A percentile compares a stretch with the other conserved stretches of the same genome.
Conservation (phyloP, 2,329 filamentous ascomycete genomes). For the Nemania bipapillata region DNA sequence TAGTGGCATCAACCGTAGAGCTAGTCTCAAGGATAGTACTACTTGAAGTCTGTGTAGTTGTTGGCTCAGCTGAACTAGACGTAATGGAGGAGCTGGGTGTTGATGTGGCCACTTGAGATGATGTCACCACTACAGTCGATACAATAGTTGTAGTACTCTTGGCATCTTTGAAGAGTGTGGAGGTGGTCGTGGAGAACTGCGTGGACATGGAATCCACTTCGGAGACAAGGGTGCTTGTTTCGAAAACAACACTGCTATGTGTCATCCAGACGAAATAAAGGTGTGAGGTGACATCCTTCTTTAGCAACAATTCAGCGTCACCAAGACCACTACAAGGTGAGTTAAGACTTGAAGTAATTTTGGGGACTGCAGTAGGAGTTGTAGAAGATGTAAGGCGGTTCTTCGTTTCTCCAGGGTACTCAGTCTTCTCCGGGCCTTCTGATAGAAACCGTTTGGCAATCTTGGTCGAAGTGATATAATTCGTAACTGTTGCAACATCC, state of each 20-base stretch:
- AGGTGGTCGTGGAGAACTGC: constrained; percentile 14
- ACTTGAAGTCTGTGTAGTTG: not conserved
- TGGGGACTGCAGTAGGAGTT: not conserved
- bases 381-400: not conserved
- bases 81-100: not conserved
- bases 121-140: constrained; percentile 12
- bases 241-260: constrained; percentile 1
- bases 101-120: not conserved
- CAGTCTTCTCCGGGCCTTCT: not conserved
- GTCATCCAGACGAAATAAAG: constrained; percentile 13
- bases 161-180: constrained; percentile 18
- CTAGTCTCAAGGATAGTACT: not conserved
- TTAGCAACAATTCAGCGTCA: not conserved
- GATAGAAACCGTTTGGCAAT: constrained; percentile 10
- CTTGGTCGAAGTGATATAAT: constrained; percentile 23
- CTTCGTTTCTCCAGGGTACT: not conserved
- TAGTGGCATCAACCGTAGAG: not conserved
- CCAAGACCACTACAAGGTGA: not conserved
- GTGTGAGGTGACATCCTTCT: constrained; percentile 18
- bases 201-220: constrained; percentile 12
- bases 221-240: constrained; percentile 15
- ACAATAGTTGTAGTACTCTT: constrained; percentile 17
- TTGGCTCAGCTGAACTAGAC: not conserved
- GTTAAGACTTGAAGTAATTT: not conserved
- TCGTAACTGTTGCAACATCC: constrained; percentile 21